Evolutionary conservation across 2,329 filamentous ascomycete genomes (phyloP), one percentile per base, ranked within the genome.

Genomic region (Akanthomyces dipterigenus): DNA sequence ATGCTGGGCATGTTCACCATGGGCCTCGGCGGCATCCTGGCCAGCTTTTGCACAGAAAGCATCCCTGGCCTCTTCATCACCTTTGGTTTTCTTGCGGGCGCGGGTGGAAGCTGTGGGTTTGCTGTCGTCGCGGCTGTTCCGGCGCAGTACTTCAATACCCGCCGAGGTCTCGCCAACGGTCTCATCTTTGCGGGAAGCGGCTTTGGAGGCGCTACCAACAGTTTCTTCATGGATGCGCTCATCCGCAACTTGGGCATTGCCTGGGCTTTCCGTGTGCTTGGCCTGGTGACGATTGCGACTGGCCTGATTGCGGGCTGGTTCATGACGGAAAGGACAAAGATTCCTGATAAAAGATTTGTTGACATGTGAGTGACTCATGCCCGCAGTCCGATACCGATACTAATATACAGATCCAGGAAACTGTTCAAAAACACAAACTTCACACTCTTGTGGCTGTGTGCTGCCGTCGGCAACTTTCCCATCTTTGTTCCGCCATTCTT

Each of bases 401-500:
- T 28, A 14, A 55, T 18, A 5, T 14, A 8, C 24, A 9, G 36
- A 22, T 14, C 6, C 46, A 80, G 78, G 80, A 71, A 72, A 26
- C 73, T 86, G 2, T 84, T 86, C 67, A 77, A 76, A 26, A 76
- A 83, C 58, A 60, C 77, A 18, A 77, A 75, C 9, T 87, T 86
- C 68, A 65, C 73, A 3, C 69, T 80, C 2, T 69, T 87, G 20
- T 86, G 86, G 66, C 65, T 81, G 2, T 78, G 78, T 3, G 80
- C 82, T 1, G 80, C 77, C 0, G 75, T 87, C 9, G 83, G 77
- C 1, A 85, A 82, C 2, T 87, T 87, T 63, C 80, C 84, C 0
- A 76, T 87, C 16, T 79, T 85, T 60, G 82, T 86, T 0, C 82
- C 84, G 0, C 82, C 83, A 0, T 87, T 85, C 72, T 87, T 86